phyloP scores from a whole-genome alignment of 2,329 filamentous ascomycete genomes.

The Pseudonectria foliicola region DNA sequence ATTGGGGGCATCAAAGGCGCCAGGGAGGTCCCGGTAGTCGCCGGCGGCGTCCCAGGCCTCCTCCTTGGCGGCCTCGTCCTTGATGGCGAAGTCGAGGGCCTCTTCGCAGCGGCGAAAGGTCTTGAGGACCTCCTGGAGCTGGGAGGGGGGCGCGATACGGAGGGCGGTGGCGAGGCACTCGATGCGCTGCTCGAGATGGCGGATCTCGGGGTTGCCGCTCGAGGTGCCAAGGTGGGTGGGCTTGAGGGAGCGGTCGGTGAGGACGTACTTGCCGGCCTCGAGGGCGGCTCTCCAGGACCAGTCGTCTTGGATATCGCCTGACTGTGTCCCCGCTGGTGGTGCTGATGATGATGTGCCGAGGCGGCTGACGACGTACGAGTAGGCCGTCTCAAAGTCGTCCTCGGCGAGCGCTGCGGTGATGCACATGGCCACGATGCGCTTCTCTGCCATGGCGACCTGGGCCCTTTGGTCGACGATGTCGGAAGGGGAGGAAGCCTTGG shows the following conservation, averaged over 20 bases:
- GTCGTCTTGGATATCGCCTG: constrained; percentile 40
- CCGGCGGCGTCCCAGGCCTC: constrained; percentile 62
- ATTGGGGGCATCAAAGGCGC: constrained; percentile 38
- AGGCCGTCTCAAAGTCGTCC: constrained; percentile 79
- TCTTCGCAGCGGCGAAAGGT: constrained; percentile 73
- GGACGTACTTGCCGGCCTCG: constrained; percentile 67
- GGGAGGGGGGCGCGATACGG: constrained; percentile 61
- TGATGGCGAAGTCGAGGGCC: constrained; percentile 61
- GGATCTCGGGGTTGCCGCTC: constrained; percentile 54
- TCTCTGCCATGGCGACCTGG: constrained; percentile 42
- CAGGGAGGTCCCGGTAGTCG: constrained; percentile 51
- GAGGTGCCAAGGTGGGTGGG: constrained; percentile 55
- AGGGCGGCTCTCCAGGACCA: constrained; percentile 75
- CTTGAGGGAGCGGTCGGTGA: constrained; percentile 43
- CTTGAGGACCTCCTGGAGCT: constrained; percentile 67
- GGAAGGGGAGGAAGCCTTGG: constrained; percentile 3
- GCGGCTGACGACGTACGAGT: constrained; percentile 72
- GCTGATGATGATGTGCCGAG: constrained; percentile 34
- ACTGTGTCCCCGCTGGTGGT: background rate
- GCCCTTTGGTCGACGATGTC: constrained; percentile 18
- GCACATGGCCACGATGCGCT: constrained; percentile 71
- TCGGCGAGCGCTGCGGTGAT: constrained; percentile 69
- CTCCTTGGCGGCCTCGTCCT: constrained; percentile 61
- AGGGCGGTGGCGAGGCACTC: constrained; percentile 72
- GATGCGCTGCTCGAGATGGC: constrained; percentile 72